Percentiles rank a stretch among this genome's conserved stretches.
Evolutionary conservation across 768 basidiomycete species (phyloP).

Genomic region (Leccinum boreale): DNA sequence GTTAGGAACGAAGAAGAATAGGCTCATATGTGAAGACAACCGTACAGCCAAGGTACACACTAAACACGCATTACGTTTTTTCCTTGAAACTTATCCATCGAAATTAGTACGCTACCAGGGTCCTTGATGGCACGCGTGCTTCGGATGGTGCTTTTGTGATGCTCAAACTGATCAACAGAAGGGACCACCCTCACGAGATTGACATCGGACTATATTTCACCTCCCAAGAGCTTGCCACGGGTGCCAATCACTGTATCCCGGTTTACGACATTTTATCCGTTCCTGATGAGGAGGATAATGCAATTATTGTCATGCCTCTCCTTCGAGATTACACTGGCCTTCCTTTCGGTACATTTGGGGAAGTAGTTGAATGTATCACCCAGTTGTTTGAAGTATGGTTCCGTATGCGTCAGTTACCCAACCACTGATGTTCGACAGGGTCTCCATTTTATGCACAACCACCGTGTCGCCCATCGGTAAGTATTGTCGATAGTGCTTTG

Average conservation of each 20-base stretch:
- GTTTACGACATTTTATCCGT: constrained; percentile 24
- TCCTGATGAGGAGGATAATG: neutral
- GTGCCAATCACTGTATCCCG: constrained; percentile 36
- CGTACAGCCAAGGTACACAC: no score
- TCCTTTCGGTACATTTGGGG: neutral
- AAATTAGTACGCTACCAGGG: neutral
- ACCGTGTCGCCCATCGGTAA: neutral
- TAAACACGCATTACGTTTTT: no score
- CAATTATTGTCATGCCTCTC: constrained; percentile 35
- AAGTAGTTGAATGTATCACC: neutral
- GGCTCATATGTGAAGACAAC: constrained; percentile 3
- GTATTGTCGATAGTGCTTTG: no score
- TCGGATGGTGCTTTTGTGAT: constrained; percentile 27
- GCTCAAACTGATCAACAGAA: constrained; percentile 27
- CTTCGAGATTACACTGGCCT: constrained; percentile 23
- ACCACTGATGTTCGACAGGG: neutral
- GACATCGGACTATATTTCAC: constrained; percentile 25
- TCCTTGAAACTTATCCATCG: no score
- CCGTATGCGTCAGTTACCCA: no score
- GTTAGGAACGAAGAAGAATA: neutral
- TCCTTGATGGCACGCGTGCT: constrained; percentile 30
- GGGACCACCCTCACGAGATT: constrained; percentile 26
- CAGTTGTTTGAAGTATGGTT: neutral
- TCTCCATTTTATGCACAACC: neutral
- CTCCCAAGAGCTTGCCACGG: neutral